Evolutionary conservation across 176 grass and related monocot genomes (phyloP), one percentile per base, ranked within the genome.

Genomic region (Lolium perenne): DNA sequence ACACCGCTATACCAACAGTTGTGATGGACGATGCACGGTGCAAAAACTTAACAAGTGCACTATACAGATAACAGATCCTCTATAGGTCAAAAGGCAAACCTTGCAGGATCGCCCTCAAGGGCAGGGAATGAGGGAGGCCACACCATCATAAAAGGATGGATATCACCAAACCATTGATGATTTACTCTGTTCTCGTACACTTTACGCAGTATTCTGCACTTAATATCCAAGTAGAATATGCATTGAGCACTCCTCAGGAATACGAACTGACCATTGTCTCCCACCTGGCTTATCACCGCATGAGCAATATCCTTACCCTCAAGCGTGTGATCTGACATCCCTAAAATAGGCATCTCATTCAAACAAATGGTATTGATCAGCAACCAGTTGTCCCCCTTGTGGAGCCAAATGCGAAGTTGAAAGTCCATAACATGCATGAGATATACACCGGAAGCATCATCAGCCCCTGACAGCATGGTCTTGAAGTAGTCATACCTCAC

Each of bases 141-240:
- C 3, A 61, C 21, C 58, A 61, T 61, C 58, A 23, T 61, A 61
- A 61, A 4, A 11, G 58, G 58, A 61, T 61, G 9, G 58, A 22
- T 23, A 61, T 0, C 2, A 1, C 2, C 8, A 21, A 4, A 10
- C 0, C 0, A 4, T 23, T 2, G 9, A 23, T 9, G 0, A 22
- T 61, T 21, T 21, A 21, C 20, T 3, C 7, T 22, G 20, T 21
- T 60, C 2, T 22, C 58, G 4, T 22, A 61, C n/a, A 61, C 58
- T 23, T 23, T 61, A 61, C 58, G 10, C 8, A 11, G 21, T 0
- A 7, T 22, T 2, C 21, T 10, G 58, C 41, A 3, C 41, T 23
- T 61, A 23, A 61, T 61, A 23, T 61, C 21, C 58, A 61, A 23
- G n/a, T 61, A 23, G 8, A 61, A 10, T 61, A 61, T 22, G n/a